Conservation (phyloP, 129 eudicot genomes). For the Helianthus annuus region HanXRQr2.0-SUNRISE NC_035449.2:2180381-2180880, state of each 20-base stretch:
- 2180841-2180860: too few relatives aligned
- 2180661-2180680: too few relatives aligned
- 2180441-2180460: conserved; percentile 40
- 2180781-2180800: too few relatives aligned
- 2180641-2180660: not conserved
- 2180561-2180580: not conserved
- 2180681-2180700: too few relatives aligned
- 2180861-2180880: too few relatives aligned
- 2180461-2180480: conserved; percentile 48
- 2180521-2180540: conserved; percentile 22
- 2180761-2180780: too few relatives aligned
- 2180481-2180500: conserved; percentile 39
- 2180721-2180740: too few relatives aligned
- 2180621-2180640: not conserved
- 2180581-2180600: not conserved
- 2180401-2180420: conserved; percentile 34
- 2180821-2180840: too few relatives aligned
- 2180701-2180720: too few relatives aligned
- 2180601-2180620: conserved; percentile 1
- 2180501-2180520: conserved; percentile 42
- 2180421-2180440: conserved; percentile 35
- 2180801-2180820: too few relatives aligned
- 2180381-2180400: conserved; percentile 46
- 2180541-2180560: not conserved
- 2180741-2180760: too few relatives aligned